Evolutionary conservation across 2,329 filamentous ascomycete genomes (phyloP).

Genomic region (Fusarium lateritium): DNA sequence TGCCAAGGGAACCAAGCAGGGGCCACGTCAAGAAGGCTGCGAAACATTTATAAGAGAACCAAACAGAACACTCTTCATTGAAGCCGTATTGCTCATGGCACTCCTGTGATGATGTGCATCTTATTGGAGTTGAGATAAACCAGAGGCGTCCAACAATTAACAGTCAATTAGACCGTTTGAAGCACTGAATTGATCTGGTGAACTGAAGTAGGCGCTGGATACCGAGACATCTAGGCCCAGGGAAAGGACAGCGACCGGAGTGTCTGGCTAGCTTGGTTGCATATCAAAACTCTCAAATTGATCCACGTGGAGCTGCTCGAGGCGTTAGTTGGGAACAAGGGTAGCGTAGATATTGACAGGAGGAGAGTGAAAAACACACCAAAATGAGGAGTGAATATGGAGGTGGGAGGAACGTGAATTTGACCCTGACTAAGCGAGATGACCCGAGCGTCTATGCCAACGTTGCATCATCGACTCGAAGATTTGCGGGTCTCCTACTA

Average conservation of each 20-base stretch:
- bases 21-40: neutral
- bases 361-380: neutral
- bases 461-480: no score
- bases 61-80: neutral
- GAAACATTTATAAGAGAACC: neutral
- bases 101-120: neutral
- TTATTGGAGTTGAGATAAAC: neutral
- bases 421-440: slow-evolving; percentile 1
- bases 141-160: neutral
- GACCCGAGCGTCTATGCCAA: neutral
- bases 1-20: neutral
- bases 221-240: neutral
- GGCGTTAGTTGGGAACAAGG: neutral
- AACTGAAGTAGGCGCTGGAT: neutral
- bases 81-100: neutral
- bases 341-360: slow-evolving; percentile 11
- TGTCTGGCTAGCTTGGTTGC: neutral
- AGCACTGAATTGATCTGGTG: neutral
- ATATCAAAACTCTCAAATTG: neutral
- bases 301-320: slow-evolving; percentile 2
- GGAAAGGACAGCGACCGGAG: neutral
- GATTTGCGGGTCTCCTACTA: no score
- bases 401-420: neutral
- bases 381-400: slow-evolving; percentile 9
- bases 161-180: neutral